A percentile compares a stretch with the other conserved stretches of the same genome.
Conservation (phyloP, 805 yeast species). For the Nakazawaea anatomiae region DNA sequence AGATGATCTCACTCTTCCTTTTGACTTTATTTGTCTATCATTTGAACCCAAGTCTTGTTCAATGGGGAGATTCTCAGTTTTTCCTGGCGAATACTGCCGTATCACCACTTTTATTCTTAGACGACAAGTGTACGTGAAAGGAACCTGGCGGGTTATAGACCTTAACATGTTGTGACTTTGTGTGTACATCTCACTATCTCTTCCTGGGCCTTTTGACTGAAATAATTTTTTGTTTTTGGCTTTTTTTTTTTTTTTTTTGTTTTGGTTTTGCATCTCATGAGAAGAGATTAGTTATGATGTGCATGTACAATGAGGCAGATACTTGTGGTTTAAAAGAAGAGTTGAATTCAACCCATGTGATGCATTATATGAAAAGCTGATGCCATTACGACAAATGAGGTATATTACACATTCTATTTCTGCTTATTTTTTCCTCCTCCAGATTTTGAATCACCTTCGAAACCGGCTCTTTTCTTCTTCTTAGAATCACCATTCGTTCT, state of each 20-base stretch:
- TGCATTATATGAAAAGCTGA: background rate
- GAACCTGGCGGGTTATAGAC: background rate
- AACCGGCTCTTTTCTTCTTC: slow-evolving; percentile 65
- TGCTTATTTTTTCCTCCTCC: slow-evolving; percentile 21
- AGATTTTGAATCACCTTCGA: slow-evolving; percentile 62
- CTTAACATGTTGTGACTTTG: background rate
- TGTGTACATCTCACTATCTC: background rate
- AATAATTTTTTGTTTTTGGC: too few relatives aligned
- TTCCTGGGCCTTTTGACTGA: background rate
- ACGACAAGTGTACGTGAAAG: background rate
- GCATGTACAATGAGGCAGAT: too few relatives aligned
- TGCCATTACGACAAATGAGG: background rate
- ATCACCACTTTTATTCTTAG: background rate
- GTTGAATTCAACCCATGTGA: too few relatives aligned
- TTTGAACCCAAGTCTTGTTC: background rate
- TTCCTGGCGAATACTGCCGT: background rate
- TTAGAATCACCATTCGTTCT: slow-evolving; percentile 11
- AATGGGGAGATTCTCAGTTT: background rate
- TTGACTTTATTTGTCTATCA: slow-evolving; percentile 15
- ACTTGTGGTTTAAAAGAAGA: too few relatives aligned
- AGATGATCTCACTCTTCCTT: slow-evolving; percentile 3
- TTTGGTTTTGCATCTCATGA: background rate
- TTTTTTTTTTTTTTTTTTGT: background rate
- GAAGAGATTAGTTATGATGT: background rate
- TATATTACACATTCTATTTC: background rate